Base-by-base conservation (phyloP, 2,329 filamentous ascomycete genomes). In the Ilyonectria destructans region DNA sequence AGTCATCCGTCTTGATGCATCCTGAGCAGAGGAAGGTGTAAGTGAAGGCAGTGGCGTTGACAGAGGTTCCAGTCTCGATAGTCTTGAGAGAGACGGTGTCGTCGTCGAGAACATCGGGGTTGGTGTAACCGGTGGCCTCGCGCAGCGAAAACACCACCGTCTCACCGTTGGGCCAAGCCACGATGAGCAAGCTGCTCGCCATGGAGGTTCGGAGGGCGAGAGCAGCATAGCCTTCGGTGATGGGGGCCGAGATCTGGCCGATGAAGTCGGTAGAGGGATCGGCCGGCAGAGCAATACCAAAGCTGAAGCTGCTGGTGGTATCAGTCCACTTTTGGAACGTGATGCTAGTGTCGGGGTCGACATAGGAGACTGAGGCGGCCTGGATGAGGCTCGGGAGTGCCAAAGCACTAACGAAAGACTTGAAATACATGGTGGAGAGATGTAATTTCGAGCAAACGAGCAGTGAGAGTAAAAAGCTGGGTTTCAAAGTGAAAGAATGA, bases 1-100 rank as follows among this genome's bases (percentile, higher is more conserved):
- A 80, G 4, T 85, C 85, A 29, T 84, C 81, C 46, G 88, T 82
- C 71, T 86, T 80, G 23, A 89, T 81, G 77, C 88, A 90, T 71
- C 85, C 84, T 71, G 90, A 79, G 79, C 91, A 93, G 54, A 89
- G 85, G 81, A 91, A 93, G n/a, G 92, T 85, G 55, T 92, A 76
- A 52, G 87, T 87, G 77, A 88, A 93, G 70, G 87, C 82, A 29
- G 87, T 89, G 17, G 84, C 82, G 72, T 87, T 91, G 64, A 92
- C 82, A 29, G 81, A 85, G 15, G 87, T 86, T 15, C 86, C 88
- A 68, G 92, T 87, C 70, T 90, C 86, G 0, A 88, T 90, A 26
- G 93, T 77, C 37, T 84, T 89, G 9, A 75, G 37, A 1, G 67
- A 55, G 37, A 75, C 62, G 0, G 91, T 90, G 69, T 89, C 83